Evolutionary conservation across 257 asterid species (phyloP).

Genomic region (Solanum appendiculatum): DNA sequence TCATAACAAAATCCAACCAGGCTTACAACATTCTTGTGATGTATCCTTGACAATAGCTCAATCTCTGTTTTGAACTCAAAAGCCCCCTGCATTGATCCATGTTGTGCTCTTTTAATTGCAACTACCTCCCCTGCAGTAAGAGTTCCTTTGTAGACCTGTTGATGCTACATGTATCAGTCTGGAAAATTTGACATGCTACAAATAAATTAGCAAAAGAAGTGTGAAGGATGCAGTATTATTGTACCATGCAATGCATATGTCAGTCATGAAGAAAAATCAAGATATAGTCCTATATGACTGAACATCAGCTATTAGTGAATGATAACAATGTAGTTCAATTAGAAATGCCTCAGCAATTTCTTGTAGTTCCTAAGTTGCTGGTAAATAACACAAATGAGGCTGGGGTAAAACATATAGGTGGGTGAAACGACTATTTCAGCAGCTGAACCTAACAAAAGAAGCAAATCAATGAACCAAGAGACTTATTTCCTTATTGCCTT

Average conservation of each 20-base stretch:
- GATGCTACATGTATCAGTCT: neutral
- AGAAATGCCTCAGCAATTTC: neutral
- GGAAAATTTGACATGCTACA: neutral
- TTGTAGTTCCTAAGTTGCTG: neutral
- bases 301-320: neutral
- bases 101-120: slow-evolving; percentile 89
- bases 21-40: slow-evolving; percentile 80
- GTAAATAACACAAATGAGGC: neutral
- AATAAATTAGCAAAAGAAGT: neutral
- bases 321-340: neutral
- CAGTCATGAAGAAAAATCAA: neutral
- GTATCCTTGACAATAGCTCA: slow-evolving; percentile 84
- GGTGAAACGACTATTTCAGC: neutral
- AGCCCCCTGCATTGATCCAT: slow-evolving; percentile 90
- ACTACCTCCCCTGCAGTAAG: slow-evolving; percentile 48
- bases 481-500: neutral
- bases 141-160: slow-evolving; percentile 69
- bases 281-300: neutral
- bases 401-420: neutral
- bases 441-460: neutral
- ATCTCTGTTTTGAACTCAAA: slow-evolving; percentile 82
- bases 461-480: neutral
- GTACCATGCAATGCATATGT: neutral
- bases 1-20: slow-evolving; percentile 94
- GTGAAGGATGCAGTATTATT: neutral